Conservation (phyloP, 768 basidiomycete species). For the Rhodosporidiobolus sp. region DNA sequence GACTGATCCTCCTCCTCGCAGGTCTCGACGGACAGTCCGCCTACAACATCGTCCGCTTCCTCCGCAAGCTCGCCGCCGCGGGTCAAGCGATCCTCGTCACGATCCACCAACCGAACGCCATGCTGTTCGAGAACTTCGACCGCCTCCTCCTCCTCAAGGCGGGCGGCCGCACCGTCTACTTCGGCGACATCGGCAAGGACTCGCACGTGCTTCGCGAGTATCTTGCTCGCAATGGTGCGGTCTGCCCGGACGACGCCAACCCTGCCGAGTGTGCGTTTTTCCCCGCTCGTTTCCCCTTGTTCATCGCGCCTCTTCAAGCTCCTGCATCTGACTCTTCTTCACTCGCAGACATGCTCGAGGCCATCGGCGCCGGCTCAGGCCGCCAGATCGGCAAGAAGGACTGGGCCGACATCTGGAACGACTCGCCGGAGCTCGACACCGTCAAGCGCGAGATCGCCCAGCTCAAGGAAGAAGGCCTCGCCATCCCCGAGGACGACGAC, state of each 20-base stretch:
- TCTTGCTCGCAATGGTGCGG: conserved; percentile 69
- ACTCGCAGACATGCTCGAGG: conserved; percentile 47
- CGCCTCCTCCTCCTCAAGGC: conserved; percentile 69
- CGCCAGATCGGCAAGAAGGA: conserved; percentile 69
- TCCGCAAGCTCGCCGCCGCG: conserved; percentile 69
- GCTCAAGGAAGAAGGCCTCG: conserved; percentile 47
- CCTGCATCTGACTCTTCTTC: no score
- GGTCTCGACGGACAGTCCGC: conserved; percentile 48
- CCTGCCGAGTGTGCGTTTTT: conserved; percentile 51
- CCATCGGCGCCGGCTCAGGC: conserved; percentile 61
- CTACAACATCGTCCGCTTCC: conserved; percentile 56
- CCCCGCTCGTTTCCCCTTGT: background rate
- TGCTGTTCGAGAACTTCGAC: conserved; percentile 82
- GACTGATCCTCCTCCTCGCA: background rate
- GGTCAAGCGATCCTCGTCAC: conserved; percentile 93
- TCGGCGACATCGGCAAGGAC: conserved; percentile 76
- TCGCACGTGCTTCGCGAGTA: conserved; percentile 66
- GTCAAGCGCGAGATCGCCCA: conserved; percentile 53
- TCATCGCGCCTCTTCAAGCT: no score
- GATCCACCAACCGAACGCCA: conserved; percentile 61
- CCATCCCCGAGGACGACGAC: background rate
- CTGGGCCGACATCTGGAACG: conserved; percentile 80
- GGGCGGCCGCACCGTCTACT: conserved; percentile 71
- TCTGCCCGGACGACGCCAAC: conserved; percentile 71
- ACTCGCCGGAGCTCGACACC: conserved; percentile 59